Base-by-base conservation (phyloP, 768 basidiomycete genomes). In the Lyophyllum semitale region DNA sequence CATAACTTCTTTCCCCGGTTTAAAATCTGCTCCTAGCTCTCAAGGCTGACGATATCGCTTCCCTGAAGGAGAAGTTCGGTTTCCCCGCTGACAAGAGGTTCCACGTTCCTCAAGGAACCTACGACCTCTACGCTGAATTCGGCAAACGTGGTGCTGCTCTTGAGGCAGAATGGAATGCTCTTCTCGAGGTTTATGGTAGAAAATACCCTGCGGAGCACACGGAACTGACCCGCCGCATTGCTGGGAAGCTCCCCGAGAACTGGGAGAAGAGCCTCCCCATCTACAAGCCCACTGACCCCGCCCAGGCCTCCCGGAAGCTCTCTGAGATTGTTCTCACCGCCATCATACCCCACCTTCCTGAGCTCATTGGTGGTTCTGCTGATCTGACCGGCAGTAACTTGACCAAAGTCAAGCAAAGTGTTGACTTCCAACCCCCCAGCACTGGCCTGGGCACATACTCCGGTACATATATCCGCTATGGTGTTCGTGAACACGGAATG, bases 401-500 rank as follows among this genome's bases (percentile, higher is more conserved):
- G 71, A 96, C 94, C 63, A 86, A 91, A 72, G 91, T 89, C 68
- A 93, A 93, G 76, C 75, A 73, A 52, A 81, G 81, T n/a, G 77
- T 85, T 56, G 95, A 98, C 75, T 96, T 98, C 87, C 95, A 98
- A 72, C 90, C 84, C 38, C 89, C 91, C 18, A 85, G 79, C 75
- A 95, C 92, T 18, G 85, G 85, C 29, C 80, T 96, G 41, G 95
- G 95, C 55, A 80, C 70, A 55, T 96, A 94, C 72, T 74, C 84
- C 53, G 95, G 95, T 49, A 89, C 87, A 44, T 97, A 98, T 71
- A 85, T 98, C 70, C 90, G 95, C 52, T 98, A 90, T 76, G 95
- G 95, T 83, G 94, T 98, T 54, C 91, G 95, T 73, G 95, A 98
- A 72, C 95, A 98, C 73, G 95, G 80, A 62, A 98, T 97, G 95